These are phyloP conservation scores for Mrakiaceae sp. DNA, from an alignment of 1,284 basidiomycete genomes.

Conservation along the genomic window DNA sequence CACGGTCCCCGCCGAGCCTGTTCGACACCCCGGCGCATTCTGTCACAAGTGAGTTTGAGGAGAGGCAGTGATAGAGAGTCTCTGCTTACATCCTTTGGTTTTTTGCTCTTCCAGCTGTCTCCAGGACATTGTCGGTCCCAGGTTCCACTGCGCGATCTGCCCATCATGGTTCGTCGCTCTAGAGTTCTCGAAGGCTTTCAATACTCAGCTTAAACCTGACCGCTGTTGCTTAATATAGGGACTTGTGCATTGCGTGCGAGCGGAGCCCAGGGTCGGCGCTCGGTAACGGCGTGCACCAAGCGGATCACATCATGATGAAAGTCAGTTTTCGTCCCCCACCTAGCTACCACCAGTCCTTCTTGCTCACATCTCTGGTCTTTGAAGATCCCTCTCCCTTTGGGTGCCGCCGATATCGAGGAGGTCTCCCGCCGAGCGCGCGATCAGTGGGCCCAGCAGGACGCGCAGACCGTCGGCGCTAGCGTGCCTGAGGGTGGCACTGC, in stretches of 20 bases:
- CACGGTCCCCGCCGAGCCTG: slow-evolving; percentile 17
- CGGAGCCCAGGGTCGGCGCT: slow-evolving; percentile 45
- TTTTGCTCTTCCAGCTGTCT: slow-evolving; percentile 50
- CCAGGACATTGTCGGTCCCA: slow-evolving; percentile 70
- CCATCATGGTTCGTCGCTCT: slow-evolving; percentile 30
- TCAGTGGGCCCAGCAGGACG: slow-evolving; percentile 65
- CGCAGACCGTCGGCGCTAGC: slow-evolving; percentile 34
- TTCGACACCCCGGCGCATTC: slow-evolving; percentile 34
- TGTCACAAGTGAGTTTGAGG: slow-evolving; percentile 48
- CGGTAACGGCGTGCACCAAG: slow-evolving; percentile 26
- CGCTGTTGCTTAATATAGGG: slow-evolving; percentile 23
- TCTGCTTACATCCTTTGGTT: background rate
- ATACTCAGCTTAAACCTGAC: background rate
- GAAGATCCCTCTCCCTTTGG: slow-evolving; percentile 72
- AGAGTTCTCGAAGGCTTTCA: background rate
- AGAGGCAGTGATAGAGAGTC: background rate
- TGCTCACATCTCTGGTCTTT: no score
- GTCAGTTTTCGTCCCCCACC: slow-evolving; percentile 34
- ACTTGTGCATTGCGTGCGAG: slow-evolving; percentile 75
- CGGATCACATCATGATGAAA: slow-evolving; percentile 78
- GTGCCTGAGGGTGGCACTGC: background rate
- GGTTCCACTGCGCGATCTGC: slow-evolving; percentile 87
- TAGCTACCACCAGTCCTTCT: background rate
- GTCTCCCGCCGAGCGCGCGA: slow-evolving; percentile 60
- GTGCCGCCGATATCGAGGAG: slow-evolving; percentile 56